Conservation (phyloP, 2,329 filamentous ascomycete genomes). For the Clarireedia monteithiana region DNA sequence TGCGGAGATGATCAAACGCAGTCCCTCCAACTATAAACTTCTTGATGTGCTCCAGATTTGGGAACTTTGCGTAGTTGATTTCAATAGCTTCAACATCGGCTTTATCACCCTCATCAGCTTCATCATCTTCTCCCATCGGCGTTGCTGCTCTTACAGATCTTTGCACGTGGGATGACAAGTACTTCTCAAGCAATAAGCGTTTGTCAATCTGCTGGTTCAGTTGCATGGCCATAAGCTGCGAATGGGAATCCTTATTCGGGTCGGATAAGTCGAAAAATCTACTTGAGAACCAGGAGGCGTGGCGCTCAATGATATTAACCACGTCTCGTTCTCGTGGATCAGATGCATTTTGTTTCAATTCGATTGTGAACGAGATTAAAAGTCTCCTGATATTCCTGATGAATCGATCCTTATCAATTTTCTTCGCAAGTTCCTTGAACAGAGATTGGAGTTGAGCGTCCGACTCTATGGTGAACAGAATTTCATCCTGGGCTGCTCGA, state of each 20-base stretch:
- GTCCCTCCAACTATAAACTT: background rate
- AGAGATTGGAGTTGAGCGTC: background rate
- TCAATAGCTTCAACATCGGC: background rate
- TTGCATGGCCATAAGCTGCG: background rate
- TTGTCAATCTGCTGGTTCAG: slow-evolving; percentile 2
- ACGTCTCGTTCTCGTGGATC: background rate
- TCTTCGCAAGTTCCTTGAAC: background rate
- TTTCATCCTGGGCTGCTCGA: background rate
- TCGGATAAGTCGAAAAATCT: slow-evolving; percentile 4
- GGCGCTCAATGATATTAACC: background rate
- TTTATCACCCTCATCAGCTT: background rate
- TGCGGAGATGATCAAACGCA: background rate
- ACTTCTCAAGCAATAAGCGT: background rate
- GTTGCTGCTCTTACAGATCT: background rate
- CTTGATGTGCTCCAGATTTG: background rate
- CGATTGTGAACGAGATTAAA: background rate
- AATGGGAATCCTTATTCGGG: background rate
- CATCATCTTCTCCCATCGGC: background rate
- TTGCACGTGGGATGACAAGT: background rate
- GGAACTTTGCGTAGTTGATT: background rate
- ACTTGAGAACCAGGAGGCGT: slow-evolving; percentile 2
- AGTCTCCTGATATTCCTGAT: background rate
- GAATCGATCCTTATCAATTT: background rate
- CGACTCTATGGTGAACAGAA: background rate
- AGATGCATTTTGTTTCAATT: background rate